Base-by-base conservation (phyloP, 129 eudicot species). In the Solidago caesia region DNA sequence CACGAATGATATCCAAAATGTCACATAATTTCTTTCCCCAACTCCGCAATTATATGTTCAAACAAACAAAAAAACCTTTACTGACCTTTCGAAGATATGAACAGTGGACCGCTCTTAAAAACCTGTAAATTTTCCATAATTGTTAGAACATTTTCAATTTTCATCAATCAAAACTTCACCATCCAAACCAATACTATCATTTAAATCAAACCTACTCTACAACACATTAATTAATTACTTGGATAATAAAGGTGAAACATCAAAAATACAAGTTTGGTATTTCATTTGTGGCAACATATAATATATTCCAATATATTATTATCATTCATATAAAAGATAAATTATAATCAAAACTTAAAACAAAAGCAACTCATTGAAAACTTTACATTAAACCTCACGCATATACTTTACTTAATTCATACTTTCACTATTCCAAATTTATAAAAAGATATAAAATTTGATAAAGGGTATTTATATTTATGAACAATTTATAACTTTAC, bases 41-140 rank as follows among this genome's bases (percentile, higher is more conserved):
- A 44, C 9, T 60, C 46, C 77, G 58, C 13, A 60, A 3, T 7
- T 59, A 73, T 15, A 73, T 73, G 16, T 52, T 46, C 63, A 26
- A 45, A 25, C 39, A 56, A 56, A 56, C 61, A 15, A 10, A 15
- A 56, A 47, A 70, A 44, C 4, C 5, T 58, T n/a, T 13, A 82
- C 92, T 69, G 67, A 90, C 98, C 97, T 94, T 88, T 94, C 2
- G 99, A 94, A 44, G 99, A 94, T 78, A 94, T 94, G 79, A 91
- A 88, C 41, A 94, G 89, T 11, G 95, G 97, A 74, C 99, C 99
- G 51, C 97, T 94, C 88, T 88, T 94, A 80, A 94, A 91, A 58
- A 94, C 92, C 99, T 94, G 89, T 48, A 75, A 71, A 70, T 7
- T 65, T 53, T 49, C 72, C 60, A 72, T 41, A 58, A 56, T 9